Conservation (phyloP, 441 rosid genomes). For the Daphne laureola region DNA sequence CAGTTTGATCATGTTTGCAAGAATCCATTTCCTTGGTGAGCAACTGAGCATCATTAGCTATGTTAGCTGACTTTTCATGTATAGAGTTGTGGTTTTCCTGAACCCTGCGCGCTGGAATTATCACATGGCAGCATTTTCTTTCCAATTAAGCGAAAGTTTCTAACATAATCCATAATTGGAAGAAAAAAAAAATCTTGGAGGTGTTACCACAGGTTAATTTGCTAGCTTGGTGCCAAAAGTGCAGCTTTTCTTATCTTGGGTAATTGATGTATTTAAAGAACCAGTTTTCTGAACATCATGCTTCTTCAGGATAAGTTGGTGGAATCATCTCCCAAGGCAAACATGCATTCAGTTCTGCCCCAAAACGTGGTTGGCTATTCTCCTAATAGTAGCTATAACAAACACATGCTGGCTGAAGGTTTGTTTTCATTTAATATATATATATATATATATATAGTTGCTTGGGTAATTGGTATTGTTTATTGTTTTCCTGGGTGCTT, state of each 20-base stretch:
- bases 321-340: constrained; percentile 52
- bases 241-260: constrained; percentile 22
- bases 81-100: no score
- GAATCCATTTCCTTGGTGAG: no score
- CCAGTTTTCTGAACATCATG: constrained; percentile 37
- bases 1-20: no score
- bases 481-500: background rate
- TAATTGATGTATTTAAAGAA: constrained; percentile 35
- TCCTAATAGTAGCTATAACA: constrained; percentile 37
- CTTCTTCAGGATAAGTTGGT: constrained; percentile 77
- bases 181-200: constrained; percentile 6
- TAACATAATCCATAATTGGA: background rate
- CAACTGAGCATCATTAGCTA: no score
- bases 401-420: constrained; percentile 54
- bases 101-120: no score
- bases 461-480: no score
- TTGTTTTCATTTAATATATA: constrained; percentile 20
- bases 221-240: constrained; percentile 14
- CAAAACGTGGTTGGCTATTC: constrained; percentile 52
- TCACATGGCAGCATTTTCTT: constrained; percentile 3
- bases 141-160: constrained; percentile 2
- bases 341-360: constrained; percentile 36
- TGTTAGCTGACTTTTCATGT: no score
- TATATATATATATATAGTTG: no score
- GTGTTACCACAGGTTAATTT: constrained; percentile 16